A percentile compares a stretch with the other conserved stretches of the same genome.
These are phyloP conservation scores for Clonostachys chloroleuca DNA, from an alignment of 2,329 filamentous ascomycete species.

Conservation along the genomic window DNA sequence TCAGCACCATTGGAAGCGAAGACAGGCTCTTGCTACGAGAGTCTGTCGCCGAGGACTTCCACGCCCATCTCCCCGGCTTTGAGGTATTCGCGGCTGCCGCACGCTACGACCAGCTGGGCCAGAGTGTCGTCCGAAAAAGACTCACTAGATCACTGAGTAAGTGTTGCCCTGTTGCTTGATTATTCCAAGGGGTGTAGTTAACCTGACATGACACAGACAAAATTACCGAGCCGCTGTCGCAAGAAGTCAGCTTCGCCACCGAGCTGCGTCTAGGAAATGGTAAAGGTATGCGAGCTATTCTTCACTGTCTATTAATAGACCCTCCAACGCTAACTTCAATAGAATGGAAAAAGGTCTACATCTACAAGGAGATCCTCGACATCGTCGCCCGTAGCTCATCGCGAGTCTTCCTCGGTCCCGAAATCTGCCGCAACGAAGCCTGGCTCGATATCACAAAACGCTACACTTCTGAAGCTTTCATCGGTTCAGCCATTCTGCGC, in stretches of 20 bases:
- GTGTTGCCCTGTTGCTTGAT: not conserved
- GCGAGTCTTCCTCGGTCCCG: conserved; percentile 31
- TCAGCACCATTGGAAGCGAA: conserved; percentile 13
- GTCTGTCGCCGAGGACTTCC: conserved; percentile 2
- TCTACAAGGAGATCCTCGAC: conserved; percentile 4
- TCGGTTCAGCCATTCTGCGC: conserved; percentile 18
- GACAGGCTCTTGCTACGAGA: conserved; percentile 7
- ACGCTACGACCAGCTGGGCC: not conserved
- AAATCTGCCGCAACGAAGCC: conserved; percentile 31
- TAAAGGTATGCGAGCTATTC: too few species aligned
- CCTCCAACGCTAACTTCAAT: too few species aligned
- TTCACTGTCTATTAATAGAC: too few species aligned
- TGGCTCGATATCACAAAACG: conserved; percentile 38
- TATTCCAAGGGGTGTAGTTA: too few species aligned
- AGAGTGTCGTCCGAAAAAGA: conserved; percentile 1
- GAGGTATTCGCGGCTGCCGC: not conserved
- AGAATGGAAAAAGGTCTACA: too few species aligned
- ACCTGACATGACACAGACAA: too few species aligned
- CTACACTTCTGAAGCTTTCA: conserved; percentile 36
- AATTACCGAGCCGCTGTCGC: too few species aligned
- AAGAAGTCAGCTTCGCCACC: too few species aligned
- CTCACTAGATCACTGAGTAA: conserved; percentile 2
- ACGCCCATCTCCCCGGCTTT: conserved; percentile 1
- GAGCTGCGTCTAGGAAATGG: too few species aligned
- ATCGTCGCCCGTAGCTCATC: conserved; percentile 12